Conservation (phyloP, 2,329 filamentous ascomycete genomes). For the Herpotrichia juniperi region DNA sequence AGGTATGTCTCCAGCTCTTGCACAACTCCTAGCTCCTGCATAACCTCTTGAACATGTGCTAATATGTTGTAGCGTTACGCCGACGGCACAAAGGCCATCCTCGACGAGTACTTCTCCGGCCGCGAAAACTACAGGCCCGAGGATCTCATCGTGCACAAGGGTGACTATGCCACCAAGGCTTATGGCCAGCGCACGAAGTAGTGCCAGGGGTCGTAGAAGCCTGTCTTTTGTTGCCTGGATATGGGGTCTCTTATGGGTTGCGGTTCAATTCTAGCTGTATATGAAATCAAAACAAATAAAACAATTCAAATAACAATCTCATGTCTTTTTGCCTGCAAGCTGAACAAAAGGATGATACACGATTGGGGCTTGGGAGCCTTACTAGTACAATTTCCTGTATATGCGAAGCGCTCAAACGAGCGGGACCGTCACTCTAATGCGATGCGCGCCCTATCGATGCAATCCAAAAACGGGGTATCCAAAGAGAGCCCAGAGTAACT, state of each 20-base stretch:
- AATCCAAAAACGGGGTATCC: slow-evolving; percentile 5
- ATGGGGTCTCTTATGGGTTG: not conserved
- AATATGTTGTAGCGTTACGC: slow-evolving; percentile 63
- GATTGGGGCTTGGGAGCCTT: no score
- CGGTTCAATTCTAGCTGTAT: slow-evolving; percentile 6
- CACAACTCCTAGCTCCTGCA: no score
- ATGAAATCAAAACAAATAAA: slow-evolving; percentile 8
- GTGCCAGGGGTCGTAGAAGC: slow-evolving; percentile 14
- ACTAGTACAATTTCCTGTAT: no score
- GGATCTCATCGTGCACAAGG: slow-evolving; percentile 88
- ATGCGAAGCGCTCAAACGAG: no score
- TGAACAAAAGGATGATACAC: no score
- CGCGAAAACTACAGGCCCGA: slow-evolving; percentile 85
- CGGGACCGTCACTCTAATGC: no score
- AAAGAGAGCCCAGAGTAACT: not conserved
- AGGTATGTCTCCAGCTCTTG: slow-evolving; percentile 45
- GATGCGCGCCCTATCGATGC: not conserved
- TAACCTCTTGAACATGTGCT: slow-evolving; percentile 9
- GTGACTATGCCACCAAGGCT: slow-evolving; percentile 93
- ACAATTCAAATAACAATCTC: no score
- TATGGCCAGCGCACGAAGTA: slow-evolving; percentile 77
- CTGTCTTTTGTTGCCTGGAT: not conserved
- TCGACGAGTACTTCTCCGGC: slow-evolving; percentile 88
- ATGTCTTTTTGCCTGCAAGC: no score
- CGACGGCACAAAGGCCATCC: slow-evolving; percentile 84